Percentiles rank a stretch among this genome's conserved stretches.
These are phyloP conservation scores for Pseudovirgaria hyperparasitica DNA, from an alignment of 2,329 filamentous ascomycete species.

Conservation along the genomic window DNA sequence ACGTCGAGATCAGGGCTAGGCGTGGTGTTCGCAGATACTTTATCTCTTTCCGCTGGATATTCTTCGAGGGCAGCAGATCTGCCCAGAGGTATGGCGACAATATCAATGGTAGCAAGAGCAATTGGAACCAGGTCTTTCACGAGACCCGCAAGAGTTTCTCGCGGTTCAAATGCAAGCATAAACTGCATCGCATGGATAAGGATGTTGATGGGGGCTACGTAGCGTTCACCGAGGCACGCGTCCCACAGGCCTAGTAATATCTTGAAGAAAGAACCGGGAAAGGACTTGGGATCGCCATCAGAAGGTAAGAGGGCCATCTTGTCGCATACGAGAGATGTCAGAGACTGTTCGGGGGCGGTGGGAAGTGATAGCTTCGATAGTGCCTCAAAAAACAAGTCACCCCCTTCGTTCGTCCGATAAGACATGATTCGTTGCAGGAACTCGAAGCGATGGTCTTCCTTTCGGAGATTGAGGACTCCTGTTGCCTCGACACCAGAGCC, in stretches of 20 bases:
- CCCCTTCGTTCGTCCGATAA: constrained; percentile 42
- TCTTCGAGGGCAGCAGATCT: constrained; percentile 21
- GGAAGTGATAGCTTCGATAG: constrained; percentile 53
- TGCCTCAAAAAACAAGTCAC: constrained; percentile 53
- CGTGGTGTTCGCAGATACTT: constrained; percentile 24
- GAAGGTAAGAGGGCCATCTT: constrained; percentile 44
- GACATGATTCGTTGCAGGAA: constrained; percentile 51
- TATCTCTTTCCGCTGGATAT: constrained; percentile 14
- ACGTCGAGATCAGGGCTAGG: constrained; percentile 51
- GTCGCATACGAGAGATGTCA: constrained; percentile 57
- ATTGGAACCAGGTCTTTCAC: constrained; percentile 41
- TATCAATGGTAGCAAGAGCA: constrained; percentile 33
- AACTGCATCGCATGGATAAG: constrained; percentile 53
- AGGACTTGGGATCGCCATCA: constrained; percentile 35
- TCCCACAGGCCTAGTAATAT: constrained; percentile 56
- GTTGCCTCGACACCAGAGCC: no score
- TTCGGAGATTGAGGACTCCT: constrained; percentile 23
- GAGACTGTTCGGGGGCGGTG: constrained; percentile 46
- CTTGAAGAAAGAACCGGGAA: constrained; percentile 52
- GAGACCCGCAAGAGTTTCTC: constrained; percentile 45
- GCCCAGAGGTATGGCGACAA: constrained; percentile 39
- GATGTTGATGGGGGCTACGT: constrained; percentile 47
- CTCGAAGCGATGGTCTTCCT: constrained; percentile 24
- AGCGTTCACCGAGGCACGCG: constrained; percentile 50
- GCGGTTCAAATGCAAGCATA: constrained; percentile 48